Conservation (phyloP, 495 filamentous ascomycete species). For the Aspergillus nidulans region DNA sequence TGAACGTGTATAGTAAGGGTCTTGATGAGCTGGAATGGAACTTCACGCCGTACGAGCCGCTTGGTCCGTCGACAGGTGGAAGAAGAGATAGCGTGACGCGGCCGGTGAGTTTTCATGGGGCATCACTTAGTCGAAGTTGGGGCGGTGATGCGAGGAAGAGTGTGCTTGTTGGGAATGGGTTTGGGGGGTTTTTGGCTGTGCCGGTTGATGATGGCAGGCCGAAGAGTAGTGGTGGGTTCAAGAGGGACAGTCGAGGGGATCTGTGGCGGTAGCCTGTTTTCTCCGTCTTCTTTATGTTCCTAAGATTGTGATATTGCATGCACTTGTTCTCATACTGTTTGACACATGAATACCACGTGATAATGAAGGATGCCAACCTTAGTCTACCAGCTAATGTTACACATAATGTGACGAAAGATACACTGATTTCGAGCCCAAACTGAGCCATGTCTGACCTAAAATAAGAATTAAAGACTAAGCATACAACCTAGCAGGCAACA, state of each 20-base stretch:
- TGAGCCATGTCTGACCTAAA: not conserved
- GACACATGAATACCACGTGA: not conserved
- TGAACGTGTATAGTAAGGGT: slow-evolving; percentile 83
- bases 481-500: not conserved
- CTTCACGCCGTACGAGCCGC: slow-evolving; percentile 57
- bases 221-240: slow-evolving; percentile 34
- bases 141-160: slow-evolving; percentile 57
- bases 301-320: not conserved
- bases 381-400: not conserved
- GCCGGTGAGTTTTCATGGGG: slow-evolving; percentile 52
- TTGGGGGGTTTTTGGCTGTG: slow-evolving; percentile 77
- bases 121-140: slow-evolving; percentile 53
- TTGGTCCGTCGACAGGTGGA: slow-evolving; percentile 22
- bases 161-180: slow-evolving; percentile 69
- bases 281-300: not conserved
- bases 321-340: not conserved
- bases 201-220: slow-evolving; percentile 51
- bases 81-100: slow-evolving; percentile 40
- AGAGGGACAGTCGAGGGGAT: slow-evolving; percentile 36
- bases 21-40: slow-evolving; percentile 84
- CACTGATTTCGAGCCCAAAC: not conserved
- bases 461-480: not conserved
- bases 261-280: slow-evolving; percentile 33
- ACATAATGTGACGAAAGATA: not conserved
- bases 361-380: not conserved